Evolutionary conservation across 805 yeast species (phyloP), one percentile per base, ranked within the genome.

Genomic region (Candida anglica): DNA sequence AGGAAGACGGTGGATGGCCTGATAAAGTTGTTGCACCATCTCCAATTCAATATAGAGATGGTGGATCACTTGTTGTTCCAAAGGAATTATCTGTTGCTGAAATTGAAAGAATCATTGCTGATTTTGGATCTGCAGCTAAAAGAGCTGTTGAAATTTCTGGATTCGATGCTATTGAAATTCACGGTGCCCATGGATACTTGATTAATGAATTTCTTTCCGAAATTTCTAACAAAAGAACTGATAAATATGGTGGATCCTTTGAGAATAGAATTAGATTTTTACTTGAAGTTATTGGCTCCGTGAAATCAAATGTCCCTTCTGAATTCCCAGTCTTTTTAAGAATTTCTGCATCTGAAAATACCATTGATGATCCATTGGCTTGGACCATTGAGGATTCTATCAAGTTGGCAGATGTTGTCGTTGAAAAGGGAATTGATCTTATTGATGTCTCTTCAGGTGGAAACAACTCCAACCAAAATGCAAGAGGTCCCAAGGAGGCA

Each of bases 121-220:
- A 56, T 4, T 76, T 71, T 48, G 69, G 58, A 18, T 45, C 40
- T 2, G 73, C 77, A 18, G 77, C 80, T 1, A 57, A 62, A 37
- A 64, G 63, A 40, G 74, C 84, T 1, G 56, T 69, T 21, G 66
- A 61, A 10, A 53, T 58, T 22, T 69, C 77, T 7, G 77, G 79
- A 1, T 67, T 73, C 32, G 86, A 82, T 52, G 79, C 79, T 43
- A 73, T 82, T 30, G 85, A 79, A 47, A 60, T 81, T 32, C 86
- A 81, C 51, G 64, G 64, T 26, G 87, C 87, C 15, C 78, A 79
- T 50, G 86, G 86, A 2, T 77, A 74, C 45, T 52, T 79, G 30
- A 38, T 72, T 22, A 60, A 66, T 46, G 64, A 69, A 44, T 78
- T 81, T 43, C 43, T 73, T 34, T 66, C 73, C 22, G 54, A 59